These are phyloP conservation scores for Oemleria cerasiformis DNA, from an alignment of 306 rosid species.

Conservation along the genomic window DNA sequence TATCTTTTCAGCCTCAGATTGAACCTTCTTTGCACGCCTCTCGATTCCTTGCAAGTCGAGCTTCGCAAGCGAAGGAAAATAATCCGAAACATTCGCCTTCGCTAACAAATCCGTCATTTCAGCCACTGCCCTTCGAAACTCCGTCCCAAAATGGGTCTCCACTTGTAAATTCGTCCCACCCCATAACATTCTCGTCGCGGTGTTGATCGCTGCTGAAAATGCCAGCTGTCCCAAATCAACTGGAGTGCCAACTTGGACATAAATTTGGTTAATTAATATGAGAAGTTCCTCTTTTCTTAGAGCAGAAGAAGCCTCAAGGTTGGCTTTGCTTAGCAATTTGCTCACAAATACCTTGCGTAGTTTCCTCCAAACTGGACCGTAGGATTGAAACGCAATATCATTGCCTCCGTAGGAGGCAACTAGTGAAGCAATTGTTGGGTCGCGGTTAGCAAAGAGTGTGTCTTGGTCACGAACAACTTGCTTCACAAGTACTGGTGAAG, in stretches of 20 bases:
- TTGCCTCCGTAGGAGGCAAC: constrained; percentile 10
- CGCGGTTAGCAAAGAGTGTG: constrained; percentile 29
- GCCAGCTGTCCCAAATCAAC: constrained; percentile 9
- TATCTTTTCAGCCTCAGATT: not conserved
- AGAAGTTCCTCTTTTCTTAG: constrained; percentile 16
- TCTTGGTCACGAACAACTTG: constrained; percentile 36
- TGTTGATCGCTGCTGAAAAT: constrained; percentile 6
- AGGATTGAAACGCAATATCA: constrained; percentile 22
- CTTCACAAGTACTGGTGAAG: constrained; percentile 19
- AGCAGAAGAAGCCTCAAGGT: constrained; percentile 11
- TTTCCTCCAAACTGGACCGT: constrained; percentile 31
- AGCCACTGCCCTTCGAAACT: too few species aligned
- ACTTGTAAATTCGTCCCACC: constrained; percentile 18
- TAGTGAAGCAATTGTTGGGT: constrained; percentile 3
- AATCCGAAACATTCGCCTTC: constrained; percentile 27
- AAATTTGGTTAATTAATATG: constrained; percentile 18
- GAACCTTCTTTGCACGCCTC: constrained; percentile 9
- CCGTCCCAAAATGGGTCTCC: too few species aligned
- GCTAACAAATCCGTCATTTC: constrained; percentile 9
- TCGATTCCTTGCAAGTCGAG: constrained; percentile 36
- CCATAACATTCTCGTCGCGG: constrained; percentile 17
- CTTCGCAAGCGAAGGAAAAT: constrained; percentile 19
- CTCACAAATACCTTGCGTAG: constrained; percentile 28
- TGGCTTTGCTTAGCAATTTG: constrained; percentile 24
- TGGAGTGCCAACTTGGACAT: constrained; percentile 12